Evolutionary conservation across 257 asterid genomes (phyloP).

Genomic region (Cinchona pubescens): DNA sequence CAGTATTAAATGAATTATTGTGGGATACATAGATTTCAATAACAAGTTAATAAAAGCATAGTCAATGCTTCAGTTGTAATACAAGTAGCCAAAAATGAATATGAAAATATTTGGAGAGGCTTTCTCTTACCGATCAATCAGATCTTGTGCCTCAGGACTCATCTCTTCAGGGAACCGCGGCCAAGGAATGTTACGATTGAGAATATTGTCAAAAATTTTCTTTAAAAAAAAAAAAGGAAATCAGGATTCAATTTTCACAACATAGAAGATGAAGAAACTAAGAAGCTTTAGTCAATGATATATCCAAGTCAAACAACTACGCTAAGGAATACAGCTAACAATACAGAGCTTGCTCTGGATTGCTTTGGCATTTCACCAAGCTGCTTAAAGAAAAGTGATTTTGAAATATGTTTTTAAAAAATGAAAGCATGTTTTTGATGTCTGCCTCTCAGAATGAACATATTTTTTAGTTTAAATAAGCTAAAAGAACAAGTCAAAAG

Average conservation of each 20-base stretch:
- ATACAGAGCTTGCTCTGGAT: background rate
- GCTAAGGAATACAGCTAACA: background rate
- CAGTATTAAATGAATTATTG: background rate
- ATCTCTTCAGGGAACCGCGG: slow-evolving; percentile 86
- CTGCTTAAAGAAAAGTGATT: background rate
- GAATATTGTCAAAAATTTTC: slow-evolving; percentile 94
- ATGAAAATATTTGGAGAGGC: background rate
- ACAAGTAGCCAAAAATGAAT: slow-evolving; percentile 3
- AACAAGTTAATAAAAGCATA: background rate
- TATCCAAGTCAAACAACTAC: background rate
- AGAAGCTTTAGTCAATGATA: slow-evolving; percentile 9
- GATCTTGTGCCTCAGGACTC: slow-evolving; percentile 78
- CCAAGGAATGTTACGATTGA: slow-evolving; percentile 96
- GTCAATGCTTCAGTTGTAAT: background rate
- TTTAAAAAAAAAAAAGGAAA: slow-evolving; percentile 28
- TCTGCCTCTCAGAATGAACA: background rate
- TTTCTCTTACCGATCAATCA: slow-evolving; percentile 79
- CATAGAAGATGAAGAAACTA: slow-evolving; percentile 6
- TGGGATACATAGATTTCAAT: background rate
- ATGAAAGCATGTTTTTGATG: background rate
- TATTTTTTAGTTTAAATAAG: no score
- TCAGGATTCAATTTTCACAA: background rate
- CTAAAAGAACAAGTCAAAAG: background rate
- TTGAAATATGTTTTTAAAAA: background rate
- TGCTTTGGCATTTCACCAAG: background rate